Evolutionary conservation across 495 filamentous ascomycete species (phyloP).

Genomic region (Physcia stellaris): DNA sequence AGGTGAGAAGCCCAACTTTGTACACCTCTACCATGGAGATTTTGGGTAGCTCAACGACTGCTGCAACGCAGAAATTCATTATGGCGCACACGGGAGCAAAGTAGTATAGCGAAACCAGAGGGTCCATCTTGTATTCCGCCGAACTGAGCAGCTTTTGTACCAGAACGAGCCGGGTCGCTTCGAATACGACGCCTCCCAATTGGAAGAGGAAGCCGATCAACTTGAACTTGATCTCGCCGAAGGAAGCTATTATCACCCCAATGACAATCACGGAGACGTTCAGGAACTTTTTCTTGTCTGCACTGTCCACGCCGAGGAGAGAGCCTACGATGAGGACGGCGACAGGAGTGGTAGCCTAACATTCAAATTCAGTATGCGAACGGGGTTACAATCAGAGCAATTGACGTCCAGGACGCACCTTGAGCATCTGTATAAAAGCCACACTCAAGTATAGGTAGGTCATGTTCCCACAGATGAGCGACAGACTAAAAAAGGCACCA

Average conservation of each 20-base stretch:
- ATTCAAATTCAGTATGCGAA: background rate
- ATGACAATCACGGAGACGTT: slow-evolving; percentile 64
- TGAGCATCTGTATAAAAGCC: slow-evolving; percentile 74
- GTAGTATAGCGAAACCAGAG: slow-evolving; percentile 73
- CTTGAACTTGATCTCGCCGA: slow-evolving; percentile 64
- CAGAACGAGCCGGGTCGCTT: slow-evolving; percentile 65
- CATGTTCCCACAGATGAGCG: slow-evolving; percentile 59
- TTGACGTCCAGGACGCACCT: no score
- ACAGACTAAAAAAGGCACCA: slow-evolving; percentile 56
- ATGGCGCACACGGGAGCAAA: slow-evolving; percentile 65
- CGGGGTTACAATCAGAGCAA: no score
- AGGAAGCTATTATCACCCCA: slow-evolving; percentile 58
- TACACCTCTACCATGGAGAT: slow-evolving; percentile 40
- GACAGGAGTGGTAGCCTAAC: slow-evolving; percentile 51
- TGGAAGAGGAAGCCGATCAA: slow-evolving; percentile 58
- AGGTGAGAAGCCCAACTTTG: slow-evolving; percentile 39
- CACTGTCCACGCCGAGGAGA: slow-evolving; percentile 46
- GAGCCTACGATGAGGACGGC: slow-evolving; percentile 53
- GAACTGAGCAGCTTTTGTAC: slow-evolving; percentile 58
- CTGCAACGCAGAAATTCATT: slow-evolving; percentile 59
- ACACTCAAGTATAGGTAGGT: slow-evolving; percentile 66
- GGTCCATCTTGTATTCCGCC: slow-evolving; percentile 68
- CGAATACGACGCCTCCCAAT: slow-evolving; percentile 53
- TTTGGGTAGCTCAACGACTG: slow-evolving; percentile 39
- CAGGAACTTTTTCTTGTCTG: slow-evolving; percentile 43